phyloP scores from a whole-genome alignment of 495 filamentous ascomycete genomes.

The Niebla homalea region DNA sequence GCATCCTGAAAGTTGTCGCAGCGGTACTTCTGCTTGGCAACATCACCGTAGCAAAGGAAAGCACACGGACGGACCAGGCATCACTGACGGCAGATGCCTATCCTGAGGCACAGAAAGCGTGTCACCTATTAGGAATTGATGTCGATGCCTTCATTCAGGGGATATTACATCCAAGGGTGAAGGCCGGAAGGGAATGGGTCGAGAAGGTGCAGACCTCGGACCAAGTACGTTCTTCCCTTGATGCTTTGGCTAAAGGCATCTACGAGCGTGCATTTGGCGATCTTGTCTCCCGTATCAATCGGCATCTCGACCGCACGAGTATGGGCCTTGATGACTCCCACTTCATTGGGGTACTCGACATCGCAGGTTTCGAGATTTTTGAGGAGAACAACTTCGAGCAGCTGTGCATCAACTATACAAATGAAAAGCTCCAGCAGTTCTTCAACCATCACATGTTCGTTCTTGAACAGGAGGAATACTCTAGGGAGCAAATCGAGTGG shows the following conservation, averaged over 20 bases:
- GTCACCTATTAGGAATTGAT: conserved; percentile 71
- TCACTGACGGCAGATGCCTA: conserved; percentile 60
- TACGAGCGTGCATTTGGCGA: conserved; percentile 94
- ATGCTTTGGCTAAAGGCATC: conserved; percentile 91
- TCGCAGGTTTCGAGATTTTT: conserved; percentile 98
- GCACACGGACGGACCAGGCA: conserved; percentile 80
- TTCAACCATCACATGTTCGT: conserved; percentile 99
- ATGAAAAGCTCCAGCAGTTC: conserved; percentile 98
- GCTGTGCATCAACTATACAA: conserved; percentile 99
- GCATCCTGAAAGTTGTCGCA: conserved; percentile 77
- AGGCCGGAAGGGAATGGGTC: conserved; percentile 94
- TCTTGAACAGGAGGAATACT: conserved; percentile 96
- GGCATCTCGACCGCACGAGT: conserved; percentile 69
- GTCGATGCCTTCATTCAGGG: conserved; percentile 76
- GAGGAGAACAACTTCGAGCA: conserved; percentile 98
- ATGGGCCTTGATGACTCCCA: conserved; percentile 71
- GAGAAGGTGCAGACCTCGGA: conserved; percentile 96
- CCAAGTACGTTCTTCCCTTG: conserved; percentile 78
- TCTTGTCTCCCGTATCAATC: conserved; percentile 82
- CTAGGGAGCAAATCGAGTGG: conserved; percentile 97
- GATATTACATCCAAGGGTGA: conserved; percentile 81
- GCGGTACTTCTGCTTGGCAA: conserved; percentile 92
- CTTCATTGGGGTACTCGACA: conserved; percentile 98
- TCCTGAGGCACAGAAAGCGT: conserved; percentile 60
- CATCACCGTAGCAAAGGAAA: conserved; percentile 77